phyloP scores from a whole-genome alignment of 306 rosid genomes.

The Vachellia pachyceras region DNA sequence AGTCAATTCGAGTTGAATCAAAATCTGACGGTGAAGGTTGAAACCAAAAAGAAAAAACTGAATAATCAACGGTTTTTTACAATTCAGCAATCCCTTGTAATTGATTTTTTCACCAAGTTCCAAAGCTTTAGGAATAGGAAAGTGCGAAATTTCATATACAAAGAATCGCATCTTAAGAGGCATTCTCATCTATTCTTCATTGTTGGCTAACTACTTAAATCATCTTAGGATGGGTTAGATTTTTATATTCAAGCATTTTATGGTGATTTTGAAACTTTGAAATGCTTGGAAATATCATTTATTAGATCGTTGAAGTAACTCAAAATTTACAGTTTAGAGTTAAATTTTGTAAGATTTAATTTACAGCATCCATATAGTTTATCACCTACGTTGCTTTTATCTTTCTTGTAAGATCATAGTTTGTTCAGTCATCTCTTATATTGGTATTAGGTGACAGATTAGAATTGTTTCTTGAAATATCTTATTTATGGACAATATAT shows the following conservation, averaged over 20 bases:
- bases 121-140: conserved; percentile 31
- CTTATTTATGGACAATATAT: background rate
- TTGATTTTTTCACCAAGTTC: conserved; percentile 33
- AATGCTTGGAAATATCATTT: background rate
- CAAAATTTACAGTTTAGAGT: too few species aligned
- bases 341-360: background rate
- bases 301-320: background rate
- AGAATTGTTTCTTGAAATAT: too few species aligned
- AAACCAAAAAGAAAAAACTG: conserved; percentile 50
- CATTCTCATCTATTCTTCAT: conserved; percentile 18
- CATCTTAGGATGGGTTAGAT: conserved; percentile 28
- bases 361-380: background rate
- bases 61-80: conserved; percentile 38
- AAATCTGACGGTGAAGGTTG: conserved; percentile 60
- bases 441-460: too few species aligned
- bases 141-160: conserved; percentile 30
- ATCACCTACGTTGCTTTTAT: background rate
- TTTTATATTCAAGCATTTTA: conserved; percentile 3
- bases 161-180: conserved; percentile 2
- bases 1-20: conserved; percentile 57
- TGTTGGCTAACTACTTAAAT: background rate
- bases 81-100: conserved; percentile 20
- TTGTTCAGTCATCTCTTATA: too few species aligned
- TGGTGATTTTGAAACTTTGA: background rate
- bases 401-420: background rate